These are phyloP conservation scores for Funneliformis caledonium DNA, from an alignment of 371 early-diverging fungal genomes.

Conservation along the genomic window DNA sequence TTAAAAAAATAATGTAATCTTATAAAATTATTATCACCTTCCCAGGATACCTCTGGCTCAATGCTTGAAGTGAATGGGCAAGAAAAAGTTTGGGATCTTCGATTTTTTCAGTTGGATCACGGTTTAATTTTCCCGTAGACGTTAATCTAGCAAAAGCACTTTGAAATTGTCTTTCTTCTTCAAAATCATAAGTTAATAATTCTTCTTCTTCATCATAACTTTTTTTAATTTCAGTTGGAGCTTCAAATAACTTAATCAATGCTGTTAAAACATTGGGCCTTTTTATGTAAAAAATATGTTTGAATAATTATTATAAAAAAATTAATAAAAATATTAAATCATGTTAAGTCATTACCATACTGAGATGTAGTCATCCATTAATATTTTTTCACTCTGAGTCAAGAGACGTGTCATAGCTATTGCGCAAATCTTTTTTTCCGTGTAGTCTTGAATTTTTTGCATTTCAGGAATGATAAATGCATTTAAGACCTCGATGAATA, in stretches of 20 bases:
- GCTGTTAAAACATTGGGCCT: constrained; percentile 29
- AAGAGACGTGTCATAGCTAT: constrained; percentile 70
- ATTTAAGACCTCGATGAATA: constrained; percentile 75
- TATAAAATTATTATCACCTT: constrained; percentile 10
- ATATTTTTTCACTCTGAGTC: constrained; percentile 57
- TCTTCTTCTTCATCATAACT: constrained; percentile 15
- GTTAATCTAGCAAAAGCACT: constrained; percentile 20
- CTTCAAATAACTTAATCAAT: constrained; percentile 35
- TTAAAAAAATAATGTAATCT: background rate
- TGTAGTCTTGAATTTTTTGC: constrained; percentile 61
- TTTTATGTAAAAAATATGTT: background rate
- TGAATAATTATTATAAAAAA: background rate
- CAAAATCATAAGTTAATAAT: constrained; percentile 25
- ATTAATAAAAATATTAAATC: background rate
- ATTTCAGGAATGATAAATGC: constrained; percentile 75
- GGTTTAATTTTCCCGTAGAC: constrained; percentile 7
- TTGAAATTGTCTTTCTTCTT: constrained; percentile 32
- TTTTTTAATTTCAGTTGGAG: constrained; percentile 30
- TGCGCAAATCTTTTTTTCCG: constrained; percentile 75
- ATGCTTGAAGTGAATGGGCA: constrained; percentile 24
- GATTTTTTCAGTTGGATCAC: constrained; percentile 23
- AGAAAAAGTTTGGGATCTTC: constrained; percentile 10
- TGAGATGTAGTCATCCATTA: constrained; percentile 34
- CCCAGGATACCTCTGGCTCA: constrained; percentile 25
- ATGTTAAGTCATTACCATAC: constrained; percentile 22